Conservation (phyloP, 108 stramenopile species). For the Aurantiochytrium sp. region DNA sequence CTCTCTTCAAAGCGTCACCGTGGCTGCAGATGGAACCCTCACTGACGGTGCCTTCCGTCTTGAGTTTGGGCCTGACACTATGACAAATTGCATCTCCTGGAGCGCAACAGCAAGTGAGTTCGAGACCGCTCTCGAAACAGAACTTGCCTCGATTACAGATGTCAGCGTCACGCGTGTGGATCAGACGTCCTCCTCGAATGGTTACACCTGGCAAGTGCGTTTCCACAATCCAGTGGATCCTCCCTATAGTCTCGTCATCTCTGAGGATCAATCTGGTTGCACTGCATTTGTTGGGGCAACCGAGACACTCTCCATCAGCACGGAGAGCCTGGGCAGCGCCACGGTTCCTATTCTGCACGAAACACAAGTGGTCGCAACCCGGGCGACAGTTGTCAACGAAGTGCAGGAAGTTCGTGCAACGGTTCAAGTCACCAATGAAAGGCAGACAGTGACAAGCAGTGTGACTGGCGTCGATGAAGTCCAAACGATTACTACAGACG, state of each 20-base stretch:
- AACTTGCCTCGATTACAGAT: not conserved
- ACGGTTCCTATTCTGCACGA: conserved; percentile 44
- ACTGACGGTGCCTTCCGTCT: not conserved
- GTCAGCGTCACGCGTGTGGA: conserved; percentile 34
- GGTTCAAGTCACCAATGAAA: conserved; percentile 67
- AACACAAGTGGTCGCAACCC: conserved; percentile 40
- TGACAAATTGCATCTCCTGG: conserved; percentile 53
- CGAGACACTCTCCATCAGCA: not conserved
- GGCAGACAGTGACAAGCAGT: conserved; percentile 56
- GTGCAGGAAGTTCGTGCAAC: conserved; percentile 59
- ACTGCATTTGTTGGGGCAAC: not conserved
- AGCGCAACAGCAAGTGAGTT: conserved; percentile 47
- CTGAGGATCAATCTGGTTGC: not conserved
- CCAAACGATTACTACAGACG: conserved; percentile 66
- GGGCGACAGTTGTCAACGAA: conserved; percentile 36
- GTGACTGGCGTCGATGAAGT: conserved; percentile 71
- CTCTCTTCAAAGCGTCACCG: not conserved
- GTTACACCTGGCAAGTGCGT: not conserved
- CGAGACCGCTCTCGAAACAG: conserved; percentile 34
- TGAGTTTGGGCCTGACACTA: not conserved
- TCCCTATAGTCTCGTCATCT: not conserved
- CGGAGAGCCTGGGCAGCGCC: not conserved
- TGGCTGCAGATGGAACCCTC: not conserved
- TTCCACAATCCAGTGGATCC: not conserved
- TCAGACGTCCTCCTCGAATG: conserved; percentile 14